These are phyloP conservation scores for Fraxinus excelsior DNA, from an alignment of 257 asterid genomes.

Conservation along the genomic window DNA sequence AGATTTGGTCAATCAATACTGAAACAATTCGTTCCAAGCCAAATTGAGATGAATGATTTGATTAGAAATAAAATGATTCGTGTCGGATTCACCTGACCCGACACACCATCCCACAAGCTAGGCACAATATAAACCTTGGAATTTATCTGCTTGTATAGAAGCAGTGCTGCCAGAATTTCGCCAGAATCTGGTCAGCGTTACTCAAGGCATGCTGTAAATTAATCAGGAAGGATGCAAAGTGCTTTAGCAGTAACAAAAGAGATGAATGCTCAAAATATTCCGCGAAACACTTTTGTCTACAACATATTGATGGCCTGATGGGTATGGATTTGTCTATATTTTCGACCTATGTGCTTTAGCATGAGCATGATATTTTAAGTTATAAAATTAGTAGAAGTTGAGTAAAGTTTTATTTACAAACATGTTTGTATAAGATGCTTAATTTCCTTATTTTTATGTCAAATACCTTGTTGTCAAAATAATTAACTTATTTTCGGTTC, in stretches of 20 bases:
- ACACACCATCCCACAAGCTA: too few species aligned
- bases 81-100: too few species aligned
- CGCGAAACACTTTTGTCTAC: conserved; percentile 82
- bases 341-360: neutral
- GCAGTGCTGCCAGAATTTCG: conserved; percentile 78
- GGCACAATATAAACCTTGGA: too few species aligned
- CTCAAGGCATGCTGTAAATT: conserved; percentile 98
- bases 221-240: conserved; percentile 99
- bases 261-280: conserved; percentile 75
- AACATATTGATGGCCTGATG: conserved; percentile 96
- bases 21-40: too few species aligned
- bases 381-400: neutral
- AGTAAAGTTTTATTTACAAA: neutral
- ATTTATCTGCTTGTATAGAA: conserved; percentile 76
- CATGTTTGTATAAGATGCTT: neutral
- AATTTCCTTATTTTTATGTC: neutral
- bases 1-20: too few species aligned
- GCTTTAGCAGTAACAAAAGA: conserved; percentile 95
- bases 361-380: neutral
- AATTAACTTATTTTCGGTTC: neutral
- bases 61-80: too few species aligned
- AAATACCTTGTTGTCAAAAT: neutral
- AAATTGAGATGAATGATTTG: too few species aligned
- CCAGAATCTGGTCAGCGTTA: conserved; percentile 88
- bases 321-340: conserved; percentile 47